Evolutionary conservation across 352 stramenopile genomes (phyloP).

Genomic region (Blastocystis sp.): DNA sequence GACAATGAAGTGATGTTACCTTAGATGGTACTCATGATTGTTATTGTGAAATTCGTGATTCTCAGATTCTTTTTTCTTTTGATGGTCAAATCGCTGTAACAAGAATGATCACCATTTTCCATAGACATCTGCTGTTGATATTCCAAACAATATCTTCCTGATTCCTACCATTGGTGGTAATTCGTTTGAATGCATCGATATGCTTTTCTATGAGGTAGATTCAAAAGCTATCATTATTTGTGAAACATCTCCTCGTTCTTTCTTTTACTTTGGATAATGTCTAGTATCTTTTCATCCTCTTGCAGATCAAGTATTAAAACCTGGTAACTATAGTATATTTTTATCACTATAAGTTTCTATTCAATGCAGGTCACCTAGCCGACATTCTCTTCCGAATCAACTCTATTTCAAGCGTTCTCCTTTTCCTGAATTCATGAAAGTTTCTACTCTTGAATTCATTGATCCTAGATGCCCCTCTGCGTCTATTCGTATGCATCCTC

Average conservation of each 20-base stretch:
- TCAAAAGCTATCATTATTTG: background rate
- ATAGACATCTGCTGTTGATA: background rate
- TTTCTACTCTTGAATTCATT: too few species aligned
- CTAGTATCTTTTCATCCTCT: background rate
- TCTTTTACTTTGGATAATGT: background rate
- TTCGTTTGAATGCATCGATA: background rate
- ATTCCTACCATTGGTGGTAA: background rate
- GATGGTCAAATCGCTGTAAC: background rate
- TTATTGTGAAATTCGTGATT: background rate
- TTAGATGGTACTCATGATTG: background rate
- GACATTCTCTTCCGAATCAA: background rate
- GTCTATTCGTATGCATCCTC: background rate
- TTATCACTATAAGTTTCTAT: background rate
- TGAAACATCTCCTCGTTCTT: background rate
- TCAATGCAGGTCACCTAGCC: background rate
- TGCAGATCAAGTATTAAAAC: background rate
- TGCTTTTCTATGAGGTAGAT: conserved; percentile 16
- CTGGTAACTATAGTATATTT: background rate
- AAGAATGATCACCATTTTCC: background rate
- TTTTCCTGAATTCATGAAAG: background rate
- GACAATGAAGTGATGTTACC: background rate
- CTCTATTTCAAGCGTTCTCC: background rate
- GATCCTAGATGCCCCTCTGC: background rate
- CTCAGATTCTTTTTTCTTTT: background rate
- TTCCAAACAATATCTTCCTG: background rate